These are phyloP conservation scores for Fremontodendron californicum DNA, from an alignment of 345 rosid genomes.

Conservation along the genomic window DNA sequence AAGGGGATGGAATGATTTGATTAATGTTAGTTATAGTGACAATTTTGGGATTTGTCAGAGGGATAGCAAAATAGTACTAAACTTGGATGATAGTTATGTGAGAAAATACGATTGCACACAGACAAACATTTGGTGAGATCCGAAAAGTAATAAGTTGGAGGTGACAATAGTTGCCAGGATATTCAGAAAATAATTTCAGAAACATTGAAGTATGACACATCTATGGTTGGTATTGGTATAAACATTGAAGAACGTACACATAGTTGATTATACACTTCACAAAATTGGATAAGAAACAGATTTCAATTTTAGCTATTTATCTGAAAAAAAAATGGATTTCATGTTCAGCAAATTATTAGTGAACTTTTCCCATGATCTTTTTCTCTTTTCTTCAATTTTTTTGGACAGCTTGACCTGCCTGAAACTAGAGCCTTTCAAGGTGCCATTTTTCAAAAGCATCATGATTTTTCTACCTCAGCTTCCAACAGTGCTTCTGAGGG, in stretches of 20 bases:
- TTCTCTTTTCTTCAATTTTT: constrained; percentile 2
- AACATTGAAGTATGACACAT: background rate
- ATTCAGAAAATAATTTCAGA: background rate
- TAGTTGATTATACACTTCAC: background rate
- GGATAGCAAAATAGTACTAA: background rate
- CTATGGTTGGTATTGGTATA: background rate
- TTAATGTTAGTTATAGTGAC: background rate
- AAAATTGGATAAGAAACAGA: background rate
- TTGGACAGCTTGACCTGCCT: constrained; percentile 35
- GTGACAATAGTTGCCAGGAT: background rate
- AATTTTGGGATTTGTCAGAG: background rate
- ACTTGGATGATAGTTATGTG: background rate
- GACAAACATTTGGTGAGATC: background rate
- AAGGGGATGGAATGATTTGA: background rate
- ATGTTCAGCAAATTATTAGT: background rate
- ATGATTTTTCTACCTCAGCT: constrained; percentile 36
- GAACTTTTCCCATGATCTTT: constrained; percentile 3
- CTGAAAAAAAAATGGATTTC: background rate
- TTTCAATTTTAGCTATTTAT: background rate
- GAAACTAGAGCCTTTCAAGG: constrained; percentile 34
- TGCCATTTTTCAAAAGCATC: constrained; percentile 32
- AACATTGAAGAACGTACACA: background rate
- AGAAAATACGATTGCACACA: background rate
- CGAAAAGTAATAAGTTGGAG: background rate
- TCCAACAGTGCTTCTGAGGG: constrained; percentile 25